Evolutionary conservation across 176 grass and related monocot genomes (phyloP).

Genomic region (Cocos nucifera): DNA sequence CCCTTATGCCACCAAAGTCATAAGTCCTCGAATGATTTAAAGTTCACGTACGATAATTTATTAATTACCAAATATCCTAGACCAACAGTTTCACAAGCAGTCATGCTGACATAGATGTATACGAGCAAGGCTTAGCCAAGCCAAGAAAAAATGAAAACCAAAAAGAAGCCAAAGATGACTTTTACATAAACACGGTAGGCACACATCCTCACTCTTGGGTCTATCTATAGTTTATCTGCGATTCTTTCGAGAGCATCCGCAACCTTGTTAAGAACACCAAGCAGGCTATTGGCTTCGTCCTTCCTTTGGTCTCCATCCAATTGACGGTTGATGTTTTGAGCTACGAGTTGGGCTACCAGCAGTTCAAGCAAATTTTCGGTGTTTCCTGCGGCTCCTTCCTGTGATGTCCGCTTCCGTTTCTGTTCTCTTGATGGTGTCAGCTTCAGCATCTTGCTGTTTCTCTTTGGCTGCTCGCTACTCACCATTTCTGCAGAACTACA

Average conservation of each 20-base stretch:
- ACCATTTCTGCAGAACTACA: background rate
- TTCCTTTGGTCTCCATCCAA: conserved; percentile 31
- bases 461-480: background rate
- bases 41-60: too few species aligned
- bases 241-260: conserved; percentile 38
- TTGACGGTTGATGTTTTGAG: conserved; percentile 3
- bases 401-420: background rate
- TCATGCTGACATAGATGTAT: too few species aligned
- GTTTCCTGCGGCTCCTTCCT: conserved; percentile 3
- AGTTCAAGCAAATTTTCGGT: background rate
- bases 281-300: conserved; percentile 7
- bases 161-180: too few species aligned
- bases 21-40: too few species aligned
- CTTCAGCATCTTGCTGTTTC: background rate
- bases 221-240: conserved; percentile 27
- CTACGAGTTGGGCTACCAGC: conserved; percentile 35
- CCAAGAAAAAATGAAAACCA: too few species aligned
- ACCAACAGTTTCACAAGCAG: too few species aligned
- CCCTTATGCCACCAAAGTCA: too few species aligned
- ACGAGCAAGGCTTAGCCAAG: too few species aligned
- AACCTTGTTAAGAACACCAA: conserved; percentile 27
- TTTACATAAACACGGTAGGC: too few species aligned
- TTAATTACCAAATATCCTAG: too few species aligned
- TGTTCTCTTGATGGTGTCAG: conserved; percentile 8
- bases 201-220: too few species aligned